Percentiles rank a stretch among this genome's conserved stretches.
Conservation (phyloP, 2,329 filamentous ascomycete genomes). For the Leptographium procerum region DNA sequence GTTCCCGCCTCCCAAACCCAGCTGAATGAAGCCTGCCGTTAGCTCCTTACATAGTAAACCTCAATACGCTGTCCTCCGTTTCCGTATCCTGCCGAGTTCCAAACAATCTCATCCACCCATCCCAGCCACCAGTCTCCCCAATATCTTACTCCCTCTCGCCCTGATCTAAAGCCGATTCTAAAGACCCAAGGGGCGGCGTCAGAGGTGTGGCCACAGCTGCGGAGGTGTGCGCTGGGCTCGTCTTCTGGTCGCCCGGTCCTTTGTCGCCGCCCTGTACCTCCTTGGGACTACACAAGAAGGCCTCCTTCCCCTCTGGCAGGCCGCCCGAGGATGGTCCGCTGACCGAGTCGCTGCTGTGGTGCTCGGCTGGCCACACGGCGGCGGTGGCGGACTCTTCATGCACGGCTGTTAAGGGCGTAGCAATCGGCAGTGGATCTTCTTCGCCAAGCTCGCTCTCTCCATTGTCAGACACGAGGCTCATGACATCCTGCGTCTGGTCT, state of each 20-base stretch:
- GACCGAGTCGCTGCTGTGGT: conserved; percentile 5
- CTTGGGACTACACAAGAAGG: not conserved
- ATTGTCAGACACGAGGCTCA: conserved; percentile 14
- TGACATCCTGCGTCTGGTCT: conserved; percentile 8
- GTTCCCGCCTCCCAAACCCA: not conserved
- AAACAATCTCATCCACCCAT: too few species aligned
- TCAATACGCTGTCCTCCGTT: not conserved
- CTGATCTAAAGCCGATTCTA: conserved; percentile 2
- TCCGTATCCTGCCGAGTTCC: not conserved
- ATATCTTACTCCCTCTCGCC: not conserved
- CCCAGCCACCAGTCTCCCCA: too few species aligned
- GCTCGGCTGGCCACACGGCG: conserved; percentile 6
- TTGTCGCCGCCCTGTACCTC: too few species aligned
- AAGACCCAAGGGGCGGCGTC: conserved; percentile 8
- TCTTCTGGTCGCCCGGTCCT: not conserved
- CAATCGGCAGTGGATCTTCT: conserved; percentile 7
- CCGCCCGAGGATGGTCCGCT: not conserved
- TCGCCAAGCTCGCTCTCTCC: conserved; percentile 13
- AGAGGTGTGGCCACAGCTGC: conserved; percentile 6
- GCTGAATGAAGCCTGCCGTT: not conserved
- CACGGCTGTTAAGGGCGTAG: conserved; percentile 7
- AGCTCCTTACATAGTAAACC: not conserved
- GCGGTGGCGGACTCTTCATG: conserved; percentile 4
- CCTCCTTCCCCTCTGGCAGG: not conserved
- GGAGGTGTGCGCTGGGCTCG: not conserved